phyloP scores from a whole-genome alignment of 2,329 filamentous ascomycete species.

The Aspergillus melleus region DNA sequence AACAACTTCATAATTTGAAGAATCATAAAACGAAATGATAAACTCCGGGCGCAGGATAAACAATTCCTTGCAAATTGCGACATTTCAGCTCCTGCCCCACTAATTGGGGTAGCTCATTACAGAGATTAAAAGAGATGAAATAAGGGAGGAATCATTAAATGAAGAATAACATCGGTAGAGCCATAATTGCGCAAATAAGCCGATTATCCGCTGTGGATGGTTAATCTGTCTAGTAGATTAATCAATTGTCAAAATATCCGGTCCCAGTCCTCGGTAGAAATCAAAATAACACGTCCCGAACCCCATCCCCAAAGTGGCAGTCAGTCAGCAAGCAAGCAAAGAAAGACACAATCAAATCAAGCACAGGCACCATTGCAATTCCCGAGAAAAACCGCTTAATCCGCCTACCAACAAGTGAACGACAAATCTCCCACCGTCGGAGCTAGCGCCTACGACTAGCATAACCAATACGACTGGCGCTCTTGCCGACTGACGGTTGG shows the following conservation, averaged over 20 bases:
- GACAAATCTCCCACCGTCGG: slow-evolving; percentile 2
- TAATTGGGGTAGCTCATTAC: background rate
- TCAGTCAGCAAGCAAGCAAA: too few relatives aligned
- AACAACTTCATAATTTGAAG: background rate
- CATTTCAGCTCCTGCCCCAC: background rate
- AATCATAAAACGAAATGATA: background rate
- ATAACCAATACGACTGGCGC: slow-evolving; percentile 2
- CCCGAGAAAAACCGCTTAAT: slow-evolving; percentile 3
- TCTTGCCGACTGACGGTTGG: slow-evolving; percentile 8
- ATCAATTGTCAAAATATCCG: background rate
- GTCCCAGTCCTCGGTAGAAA: background rate
- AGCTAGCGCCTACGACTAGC: slow-evolving; percentile 5
- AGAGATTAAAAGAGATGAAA: background rate
- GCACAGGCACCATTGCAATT: background rate
- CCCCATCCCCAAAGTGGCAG: too few relatives aligned
- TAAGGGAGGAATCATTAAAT: background rate
- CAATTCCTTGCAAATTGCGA: background rate
- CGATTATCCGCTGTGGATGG: background rate
- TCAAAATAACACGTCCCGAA: background rate
- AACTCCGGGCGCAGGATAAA: background rate
- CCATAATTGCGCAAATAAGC: background rate
- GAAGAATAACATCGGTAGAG: background rate
- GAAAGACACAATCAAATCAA: background rate
- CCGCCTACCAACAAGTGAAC: slow-evolving; percentile 2
- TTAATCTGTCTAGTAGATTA: background rate